Evolutionary conservation across 495 filamentous ascomycete genomes (phyloP).

Genomic region (Zalerion maritima): DNA sequence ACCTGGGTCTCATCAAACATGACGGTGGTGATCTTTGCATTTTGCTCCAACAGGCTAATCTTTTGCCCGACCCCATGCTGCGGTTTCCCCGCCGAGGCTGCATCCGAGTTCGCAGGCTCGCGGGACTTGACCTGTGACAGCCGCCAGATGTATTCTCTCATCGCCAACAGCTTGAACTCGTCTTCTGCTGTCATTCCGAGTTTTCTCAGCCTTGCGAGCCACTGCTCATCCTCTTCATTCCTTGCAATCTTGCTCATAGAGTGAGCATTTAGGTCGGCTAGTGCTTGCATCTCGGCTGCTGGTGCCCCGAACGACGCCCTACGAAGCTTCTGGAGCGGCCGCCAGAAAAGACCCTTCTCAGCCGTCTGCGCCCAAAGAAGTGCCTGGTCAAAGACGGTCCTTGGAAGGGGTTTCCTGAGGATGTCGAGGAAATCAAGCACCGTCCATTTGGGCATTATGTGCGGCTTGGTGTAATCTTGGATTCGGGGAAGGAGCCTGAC

Average conservation of each 20-base stretch:
- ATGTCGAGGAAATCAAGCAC: slow-evolving; percentile 65
- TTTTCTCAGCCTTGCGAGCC: slow-evolving; percentile 71
- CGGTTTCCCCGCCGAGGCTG: slow-evolving; percentile 16
- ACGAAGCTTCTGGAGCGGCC: slow-evolving; percentile 47
- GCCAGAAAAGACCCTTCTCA: slow-evolving; percentile 78
- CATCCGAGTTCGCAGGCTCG: slow-evolving; percentile 25
- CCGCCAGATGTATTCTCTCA: slow-evolving; percentile 88
- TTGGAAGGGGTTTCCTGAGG: slow-evolving; percentile 69
- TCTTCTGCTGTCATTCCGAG: slow-evolving; percentile 74
- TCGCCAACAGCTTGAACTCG: slow-evolving; percentile 73
- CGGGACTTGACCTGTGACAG: slow-evolving; percentile 54
- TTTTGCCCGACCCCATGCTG: too few relatives aligned
- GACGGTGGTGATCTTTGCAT: too few relatives aligned
- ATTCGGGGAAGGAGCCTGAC: slow-evolving; percentile 72
- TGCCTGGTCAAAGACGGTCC: slow-evolving; percentile 69
- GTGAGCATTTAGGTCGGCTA: slow-evolving; percentile 18
- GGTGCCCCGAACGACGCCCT: slow-evolving; percentile 48
- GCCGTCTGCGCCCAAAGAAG: slow-evolving; percentile 71
- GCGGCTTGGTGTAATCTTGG: slow-evolving; percentile 64
- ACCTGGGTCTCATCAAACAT: slow-evolving; percentile 68
- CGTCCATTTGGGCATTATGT: slow-evolving; percentile 35
- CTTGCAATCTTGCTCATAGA: slow-evolving; percentile 38
- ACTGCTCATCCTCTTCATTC: slow-evolving; percentile 95
- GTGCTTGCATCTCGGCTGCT: slow-evolving; percentile 24
- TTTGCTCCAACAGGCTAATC: too few relatives aligned